phyloP scores from a whole-genome alignment of 805 yeast species.

The Teunomyces aglyptinius region DNA sequence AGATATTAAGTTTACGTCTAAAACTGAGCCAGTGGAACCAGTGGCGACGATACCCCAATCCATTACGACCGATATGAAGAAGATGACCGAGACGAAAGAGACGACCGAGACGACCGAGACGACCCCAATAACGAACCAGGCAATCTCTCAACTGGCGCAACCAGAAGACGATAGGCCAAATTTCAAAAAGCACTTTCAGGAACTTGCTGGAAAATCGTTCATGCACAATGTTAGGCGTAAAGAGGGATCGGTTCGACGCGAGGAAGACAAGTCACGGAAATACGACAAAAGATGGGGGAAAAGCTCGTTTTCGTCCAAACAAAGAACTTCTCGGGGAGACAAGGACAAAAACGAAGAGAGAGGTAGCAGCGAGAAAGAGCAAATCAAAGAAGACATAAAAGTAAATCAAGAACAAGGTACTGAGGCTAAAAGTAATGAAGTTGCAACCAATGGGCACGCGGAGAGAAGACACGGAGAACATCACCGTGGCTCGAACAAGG shows the following conservation, averaged over 20 bases:
- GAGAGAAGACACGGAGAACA: not conserved
- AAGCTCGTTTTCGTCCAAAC: not conserved
- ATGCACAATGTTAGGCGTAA: conserved; percentile 14
- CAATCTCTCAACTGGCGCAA: not conserved
- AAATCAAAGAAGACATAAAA: not conserved
- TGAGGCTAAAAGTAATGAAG: not conserved
- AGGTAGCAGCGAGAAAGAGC: not conserved
- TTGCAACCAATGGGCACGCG: not conserved
- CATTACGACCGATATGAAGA: not conserved
- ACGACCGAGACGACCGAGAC: conserved; percentile 1
- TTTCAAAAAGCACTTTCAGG: conserved; percentile 31
- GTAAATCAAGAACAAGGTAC: not conserved
- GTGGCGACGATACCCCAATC: not conserved
- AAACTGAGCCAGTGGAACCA: not conserved
- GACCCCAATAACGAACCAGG: not conserved
- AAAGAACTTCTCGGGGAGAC: not conserved
- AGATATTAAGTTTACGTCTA: too few species aligned
- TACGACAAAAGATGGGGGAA: not conserved
- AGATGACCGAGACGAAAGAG: conserved; percentile 3
- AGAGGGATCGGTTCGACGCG: not conserved
- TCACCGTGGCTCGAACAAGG: not conserved
- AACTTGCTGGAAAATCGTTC: conserved; percentile 18
- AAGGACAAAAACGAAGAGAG: not conserved
- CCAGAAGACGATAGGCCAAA: conserved; percentile 25
- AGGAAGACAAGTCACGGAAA: not conserved